Evolutionary conservation across 1,284 basidiomycete genomes (phyloP), one percentile per base, ranked within the genome.

Genomic region (Marasmius tenuissimus): DNA sequence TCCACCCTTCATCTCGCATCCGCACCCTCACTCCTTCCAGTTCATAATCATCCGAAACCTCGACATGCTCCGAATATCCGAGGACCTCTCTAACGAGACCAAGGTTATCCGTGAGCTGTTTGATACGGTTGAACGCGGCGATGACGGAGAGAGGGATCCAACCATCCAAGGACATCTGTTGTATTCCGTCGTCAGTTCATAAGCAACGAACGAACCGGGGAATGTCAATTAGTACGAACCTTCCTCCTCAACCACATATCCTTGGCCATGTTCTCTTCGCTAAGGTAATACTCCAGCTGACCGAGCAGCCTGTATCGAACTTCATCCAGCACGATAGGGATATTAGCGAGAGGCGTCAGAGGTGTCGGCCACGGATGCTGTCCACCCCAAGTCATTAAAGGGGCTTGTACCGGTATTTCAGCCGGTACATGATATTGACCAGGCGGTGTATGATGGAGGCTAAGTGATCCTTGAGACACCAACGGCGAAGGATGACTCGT

Each of bases 211-310:
- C n/a, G 4, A 20, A 55, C 49, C 8, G 45, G 18, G 8, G 50
- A 57, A 59, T 54, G 40, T 14, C 7, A 9, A 53, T 35, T 42
- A 34, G 58, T 2, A 78, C 84, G 68, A 67, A 92, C 93, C 77
- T 85, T 81, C 74, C 89, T 83, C 60, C 92, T 83, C 40, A 97
- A 79, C 76, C 84, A 96, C 67, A 92, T 84, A 74, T 97, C 94
- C 72, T 87, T 85, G 18, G 85, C 89, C 76, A 97, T 81, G 72
- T 96, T 96, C 69, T 96, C 88, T 63, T 88, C 82, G 70, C 92
- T 93, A 65, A 96, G 81, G 76, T 96, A 96, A 73, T 94, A 96
- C 75, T 96, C 94, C 61, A 96, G 76, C 75, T 96, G 93, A 4
- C 86, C 89, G 35, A 94, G 82, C 34, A 95, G 78, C 69, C 84